Base-by-base conservation (phyloP, 768 basidiomycete species). In the Crassisporium funariophilum region DNA sequence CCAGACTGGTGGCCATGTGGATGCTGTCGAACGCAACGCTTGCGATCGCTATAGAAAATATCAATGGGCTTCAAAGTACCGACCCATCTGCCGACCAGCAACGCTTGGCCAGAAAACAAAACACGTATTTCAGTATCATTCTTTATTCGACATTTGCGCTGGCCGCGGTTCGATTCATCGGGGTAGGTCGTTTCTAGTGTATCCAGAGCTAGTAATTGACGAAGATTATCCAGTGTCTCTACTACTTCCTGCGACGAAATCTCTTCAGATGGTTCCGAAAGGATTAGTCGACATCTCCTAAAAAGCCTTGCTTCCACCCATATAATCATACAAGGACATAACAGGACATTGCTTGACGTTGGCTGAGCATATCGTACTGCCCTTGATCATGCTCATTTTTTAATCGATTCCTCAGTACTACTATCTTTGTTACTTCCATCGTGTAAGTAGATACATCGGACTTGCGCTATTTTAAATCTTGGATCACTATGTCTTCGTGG, bases 1-100 rank as follows among this genome's bases (percentile, higher is more conserved):
- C 92, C 2, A 85, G 91, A 39, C 75, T 94, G 17, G 90, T 93
- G 34, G 81, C 86, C 10, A 72, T 78, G 44, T 92, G 91, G 91
- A 87, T 92, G 81, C 68, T 76, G 35, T 55, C 69, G 9, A 92
- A 92, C 57, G 88, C 87, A 25, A 70, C 58, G 4, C 68, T 92
- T 16, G 83, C 87, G 3, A 75, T 92, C 46, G 80, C 85, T 24
- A 88, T 92, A 45, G 82, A 87, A 65, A 90, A 82, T 53, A 70
- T 87, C 53, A 86, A 84, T 54, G 86, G 88, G 21, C 61, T 88
- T 27, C 74, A 68, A 4, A 70, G 62, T 45, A 47, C 62, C 17
- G 60, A 68, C 44, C 46, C 68, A 8, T 53, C 49, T 9, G 44
- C 50, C 13, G 82, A 88, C 49, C 54, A 78, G 54, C 38, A 44